Base-by-base conservation (phyloP, 805 yeast genomes). In the Lipomyces yamanashiensis region DNA sequence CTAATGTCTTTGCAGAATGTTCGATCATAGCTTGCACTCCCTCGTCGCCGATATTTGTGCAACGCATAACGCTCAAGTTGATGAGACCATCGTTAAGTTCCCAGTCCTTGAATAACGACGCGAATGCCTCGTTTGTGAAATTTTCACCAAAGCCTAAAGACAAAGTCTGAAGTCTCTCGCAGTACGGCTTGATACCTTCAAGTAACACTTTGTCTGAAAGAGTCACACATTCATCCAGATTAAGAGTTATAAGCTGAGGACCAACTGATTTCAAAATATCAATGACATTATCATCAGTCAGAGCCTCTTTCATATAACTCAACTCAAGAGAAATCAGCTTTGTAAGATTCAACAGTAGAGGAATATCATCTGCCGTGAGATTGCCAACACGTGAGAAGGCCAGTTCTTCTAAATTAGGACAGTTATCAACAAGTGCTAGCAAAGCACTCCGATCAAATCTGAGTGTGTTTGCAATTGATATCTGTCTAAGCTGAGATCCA, bases 391-490 rank as follows among this genome's bases (percentile, higher is more conserved):
- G 78, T 6, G 88, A 82, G 33, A 95, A 73, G 41, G 85, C 81
- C 45, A 95, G 76, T 3, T 80, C 76, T n/a, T 80, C 81, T 43
- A 95, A 74, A 28, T 79, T 79, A 0, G 78, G 69, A 72, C 92
- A 84, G 59, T 82, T 82, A 52, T 84, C 88, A 19, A 89, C 77
- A 50, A 95, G 72, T 19, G 85, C 74, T 2, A 85, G 80, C 33
- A 93, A 74, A 0, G 92, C 85, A 54, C 84, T 87, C 61, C 87
- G 83, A 13, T 86, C 82, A 67, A 95, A 87, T 60, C 98, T 80
- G 73, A 93, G 97, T 0, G 98, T 93, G 71, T 91, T 90, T 43
- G 86, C 79, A 10, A 95, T 74, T 66, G 87, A 87, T 68, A 95
- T 84, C 50, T 79, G 77, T 28, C 76, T 78, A 60, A 95, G 77